Evolutionary conservation across 139 green algal species (phyloP), one percentile per base, ranked within the genome.

Genomic region (Chlamydomonas sp.): DNA sequence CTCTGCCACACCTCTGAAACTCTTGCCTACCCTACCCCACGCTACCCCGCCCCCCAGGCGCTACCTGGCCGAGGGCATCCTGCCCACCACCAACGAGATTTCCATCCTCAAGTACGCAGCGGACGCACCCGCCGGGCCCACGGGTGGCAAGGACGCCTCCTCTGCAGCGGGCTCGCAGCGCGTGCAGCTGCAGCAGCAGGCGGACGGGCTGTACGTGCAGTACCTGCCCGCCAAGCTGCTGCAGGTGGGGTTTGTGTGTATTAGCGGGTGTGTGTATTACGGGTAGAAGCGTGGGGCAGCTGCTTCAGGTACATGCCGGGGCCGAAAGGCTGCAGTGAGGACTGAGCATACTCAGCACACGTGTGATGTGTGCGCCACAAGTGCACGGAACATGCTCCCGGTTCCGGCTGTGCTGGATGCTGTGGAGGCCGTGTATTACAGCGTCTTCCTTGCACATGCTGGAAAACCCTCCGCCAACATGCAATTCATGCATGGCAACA

Each of bases 71-170:
- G 95, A 99, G 77, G 98, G 98, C 74, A 97, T 99, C 75, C 92
- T 99, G 88, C 98, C 98, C 63, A 99, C 98, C 83, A 99, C 98
- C 67, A 99, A 99, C 88, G 98, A 99, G 90, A 99, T 99, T 88
- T 96, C 90, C 16, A 92, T 99, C n/a, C 91, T 99, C 66, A 96
- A 95, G 85, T 97, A 95, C 75, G 79, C 16, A n/a, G 72, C 85
- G 31, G 61, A 73, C 12, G 79, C 63, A 6, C 72, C 63, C 49
- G 5, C 7, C 8, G 66, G 31, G 63, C 17, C 60, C 63, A 61
- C 76, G 75, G 62, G 8, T 0, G 12, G 78, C 7, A 8, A 10
- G 7, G 63, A 10, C 8, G 63, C 8, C 0, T 8, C 63, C 63
- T 15, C 8, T 6, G 7, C 6, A 68, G 8, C 8, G 17, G 17